These are phyloP conservation scores for Draba incana DNA, from an alignment of 345 rosid species.

Conservation along the genomic window DNA sequence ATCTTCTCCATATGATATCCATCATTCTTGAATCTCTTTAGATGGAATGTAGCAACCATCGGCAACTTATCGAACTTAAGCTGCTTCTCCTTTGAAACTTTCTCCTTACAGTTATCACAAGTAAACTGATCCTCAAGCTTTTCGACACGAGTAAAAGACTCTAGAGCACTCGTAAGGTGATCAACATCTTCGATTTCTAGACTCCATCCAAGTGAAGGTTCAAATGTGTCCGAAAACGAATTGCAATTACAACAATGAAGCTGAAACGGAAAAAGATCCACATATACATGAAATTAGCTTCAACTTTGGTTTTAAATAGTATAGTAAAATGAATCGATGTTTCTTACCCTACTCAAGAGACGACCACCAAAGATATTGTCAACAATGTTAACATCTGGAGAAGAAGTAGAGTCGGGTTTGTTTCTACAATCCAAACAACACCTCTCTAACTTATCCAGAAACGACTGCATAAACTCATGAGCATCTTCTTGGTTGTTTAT, in stretches of 20 bases:
- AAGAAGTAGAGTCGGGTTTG: conserved; percentile 25
- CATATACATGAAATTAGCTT: conserved; percentile 1
- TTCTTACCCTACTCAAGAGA: conserved; percentile 72
- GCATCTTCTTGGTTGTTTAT: conserved; percentile 85
- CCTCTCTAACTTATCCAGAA: conserved; percentile 69
- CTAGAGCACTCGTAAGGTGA: conserved; percentile 60
- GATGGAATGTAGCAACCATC: conserved; percentile 69
- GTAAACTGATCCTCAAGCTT: conserved; percentile 65
- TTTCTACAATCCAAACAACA: conserved; percentile 51
- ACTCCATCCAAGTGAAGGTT: conserved; percentile 68
- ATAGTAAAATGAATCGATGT: not conserved
- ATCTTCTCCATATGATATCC: conserved; percentile 70
- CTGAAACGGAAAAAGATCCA: conserved; percentile 41
- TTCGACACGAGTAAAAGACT: conserved; percentile 78
- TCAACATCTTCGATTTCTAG: conserved; percentile 71
- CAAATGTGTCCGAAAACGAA: conserved; percentile 59
- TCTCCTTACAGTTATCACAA: conserved; percentile 72
- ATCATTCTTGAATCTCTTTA: conserved; percentile 88
- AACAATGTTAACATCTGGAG: conserved; percentile 55
- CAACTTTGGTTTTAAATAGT: not conserved
- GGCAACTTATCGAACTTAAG: conserved; percentile 74
- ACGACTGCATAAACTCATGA: conserved; percentile 78
- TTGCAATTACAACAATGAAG: conserved; percentile 71
- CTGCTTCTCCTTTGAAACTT: conserved; percentile 76
- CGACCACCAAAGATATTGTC: conserved; percentile 76